Percentiles rank a stretch among this genome's conserved stretches.
Conservation (phyloP, 73 alveolate genomes). For the Paramecium primaurelia region DNA sequence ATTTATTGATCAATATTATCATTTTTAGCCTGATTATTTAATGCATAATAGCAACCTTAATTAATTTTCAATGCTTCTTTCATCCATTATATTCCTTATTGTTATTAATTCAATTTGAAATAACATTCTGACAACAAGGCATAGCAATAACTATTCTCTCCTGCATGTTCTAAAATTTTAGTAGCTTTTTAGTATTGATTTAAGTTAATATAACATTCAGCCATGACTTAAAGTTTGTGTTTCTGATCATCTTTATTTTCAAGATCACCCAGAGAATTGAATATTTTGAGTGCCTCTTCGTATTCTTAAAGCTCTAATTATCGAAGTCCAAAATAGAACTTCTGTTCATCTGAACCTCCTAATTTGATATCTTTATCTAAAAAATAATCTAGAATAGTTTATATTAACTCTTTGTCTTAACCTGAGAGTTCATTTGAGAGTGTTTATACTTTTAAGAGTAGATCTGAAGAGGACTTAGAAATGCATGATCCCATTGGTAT, state of each 20-base stretch:
- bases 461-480: neutral
- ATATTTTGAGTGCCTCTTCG: neutral
- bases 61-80: neutral
- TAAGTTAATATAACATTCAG: neutral
- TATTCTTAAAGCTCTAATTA: neutral
- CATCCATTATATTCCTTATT: neutral
- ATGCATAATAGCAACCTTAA: neutral
- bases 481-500: neutral
- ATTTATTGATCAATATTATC: neutral
- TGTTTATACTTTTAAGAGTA: neutral
- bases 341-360: neutral
- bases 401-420: neutral
- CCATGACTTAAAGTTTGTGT: neutral
- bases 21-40: neutral
- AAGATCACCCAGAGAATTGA: neutral
- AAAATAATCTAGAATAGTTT: neutral
- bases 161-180: neutral
- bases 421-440: neutral
- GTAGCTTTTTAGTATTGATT: neutral
- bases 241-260: neutral
- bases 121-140: neutral
- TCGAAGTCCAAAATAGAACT: constrained; percentile 12
- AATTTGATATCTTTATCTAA: neutral
- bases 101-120: neutral
- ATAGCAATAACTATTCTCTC: neutral